Evolutionary conservation across 148 eudicot genomes (phyloP), one percentile per base, ranked within the genome.

Genomic region (Nepenthes mirabilis): DNA sequence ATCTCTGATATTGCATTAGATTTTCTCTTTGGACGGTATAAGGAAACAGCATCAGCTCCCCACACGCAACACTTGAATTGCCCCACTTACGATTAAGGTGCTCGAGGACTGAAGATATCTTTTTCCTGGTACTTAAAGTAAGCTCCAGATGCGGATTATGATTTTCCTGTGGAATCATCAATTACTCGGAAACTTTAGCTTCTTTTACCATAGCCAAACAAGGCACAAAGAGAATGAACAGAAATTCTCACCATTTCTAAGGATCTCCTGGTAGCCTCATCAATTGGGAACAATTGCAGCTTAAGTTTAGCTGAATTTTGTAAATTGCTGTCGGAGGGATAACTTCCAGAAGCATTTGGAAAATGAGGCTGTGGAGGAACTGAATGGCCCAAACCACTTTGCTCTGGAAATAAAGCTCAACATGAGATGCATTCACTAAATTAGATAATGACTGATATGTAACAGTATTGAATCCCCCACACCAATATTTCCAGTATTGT

Each of bases 81-180:
- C 97, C 99, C 99, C 99, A 94, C 71, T 94, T 94, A 64, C 91
- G 96, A 66, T 79, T 78, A 62, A 94, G 87, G 68, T 89, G 99
- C 62, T 94, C 99, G 70, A 89, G 56, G 60, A 94, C 80, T 6
- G 99, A 94, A 63, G 93, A 82, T 74, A 94, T 86, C 77, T 87
- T 94, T 79, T 94, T 94, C 61, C 88, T 77, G 37, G 83, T 65
- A 59, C 91, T 84, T 69, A 94, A 70, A 58, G 95, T 94, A 67
- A 94, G 91, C 81, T 94, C 99, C 74, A 94, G 75, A 62, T 86
- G 82, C 37, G 99, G 99, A 75, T 94, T 94, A 74, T 78, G 90
- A 69, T 87, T 75, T 65, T 89, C 95, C 99, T 94, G 95, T 12
- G 59, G 40, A 72, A 58, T 34, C 65, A 73, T 13, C n/a, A 45